Evolutionary conservation across 116 monocot species (phyloP), one percentile per base, ranked within the genome.

Genomic region (Iris pallida): DNA sequence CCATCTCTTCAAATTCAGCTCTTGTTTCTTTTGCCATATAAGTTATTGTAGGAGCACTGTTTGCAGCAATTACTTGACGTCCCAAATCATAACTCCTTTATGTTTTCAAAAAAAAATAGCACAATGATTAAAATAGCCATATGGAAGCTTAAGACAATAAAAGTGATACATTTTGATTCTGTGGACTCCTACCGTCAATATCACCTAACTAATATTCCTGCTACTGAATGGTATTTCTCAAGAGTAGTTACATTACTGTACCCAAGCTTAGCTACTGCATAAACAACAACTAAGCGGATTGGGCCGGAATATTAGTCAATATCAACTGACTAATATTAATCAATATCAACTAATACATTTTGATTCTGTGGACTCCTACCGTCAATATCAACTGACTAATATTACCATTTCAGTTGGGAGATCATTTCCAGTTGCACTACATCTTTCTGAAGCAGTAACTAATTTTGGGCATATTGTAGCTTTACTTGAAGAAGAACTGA

Each of bases 61-160:
- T 83, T 59, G 83, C 79, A 18, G 83, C 79, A 72, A 76, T 79
- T 19, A 83, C 83, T 73, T 83, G 83, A 59, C 83, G 79, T 45
- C 83, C 83, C 72, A 83, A 42, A 73, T 83, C 83, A 60, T 83
- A 83, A 45, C 49, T 49, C 18, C 54, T 68, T 61, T 79, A 79
- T 83, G 68, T 51, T n/a, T n/a, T n/a, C n/a, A n/a, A n/a, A n/a
- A n/a, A n/a, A n/a, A n/a, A n/a, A n/a, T n/a, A n/a, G n/a, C n/a
- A n/a, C n/a, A n/a, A n/a, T n/a, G n/a, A n/a, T n/a, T n/a, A n/a
- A n/a, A n/a, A n/a, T n/a, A n/a, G n/a, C n/a, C n/a, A n/a, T n/a
- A n/a, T n/a, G n/a, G n/a, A n/a, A n/a, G n/a, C n/a, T n/a, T n/a
- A n/a, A n/a, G 47, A 48, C 9, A 48, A n/a, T n/a, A n/a, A n/a